These are phyloP conservation scores for Entomortierella lignicola DNA, from an alignment of 192 early-diverging fungal genomes.

Conservation along the genomic window DNA sequence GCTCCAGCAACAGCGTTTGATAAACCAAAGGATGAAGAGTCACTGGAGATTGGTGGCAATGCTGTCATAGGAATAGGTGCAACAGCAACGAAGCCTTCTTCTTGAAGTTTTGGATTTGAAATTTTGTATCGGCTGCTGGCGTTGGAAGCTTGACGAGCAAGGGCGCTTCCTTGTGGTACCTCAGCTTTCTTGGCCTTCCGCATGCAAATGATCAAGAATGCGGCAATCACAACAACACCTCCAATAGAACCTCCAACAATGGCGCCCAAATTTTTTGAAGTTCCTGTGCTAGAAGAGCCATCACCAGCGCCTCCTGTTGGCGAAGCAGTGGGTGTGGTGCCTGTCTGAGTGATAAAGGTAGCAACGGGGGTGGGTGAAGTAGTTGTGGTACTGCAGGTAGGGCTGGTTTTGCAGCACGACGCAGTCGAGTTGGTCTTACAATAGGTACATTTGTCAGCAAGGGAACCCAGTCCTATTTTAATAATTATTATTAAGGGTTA, in stretches of 20 bases:
- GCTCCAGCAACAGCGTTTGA: neutral
- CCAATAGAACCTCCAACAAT: conserved; percentile 47
- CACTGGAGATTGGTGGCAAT: conserved; percentile 12
- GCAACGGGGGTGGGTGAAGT: conserved; percentile 3
- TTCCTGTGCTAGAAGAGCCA: neutral
- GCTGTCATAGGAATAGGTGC: conserved; percentile 43
- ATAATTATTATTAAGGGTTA: neutral
- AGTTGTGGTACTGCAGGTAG: neutral
- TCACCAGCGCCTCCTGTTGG: neutral
- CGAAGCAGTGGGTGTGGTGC: conserved; percentile 1
- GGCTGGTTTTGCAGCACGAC: conserved; percentile 13
- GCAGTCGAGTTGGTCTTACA: conserved; percentile 23
- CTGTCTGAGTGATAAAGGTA: neutral
- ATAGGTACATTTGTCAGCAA: conserved; percentile 9
- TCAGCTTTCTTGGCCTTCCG: conserved; percentile 10
- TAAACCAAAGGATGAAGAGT: neutral
- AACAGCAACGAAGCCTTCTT: conserved; percentile 24
- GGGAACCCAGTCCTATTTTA: conserved; percentile 14
- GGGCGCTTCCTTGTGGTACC: conserved; percentile 1
- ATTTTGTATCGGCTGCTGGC: conserved; percentile 43
- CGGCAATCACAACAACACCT: conserved; percentile 7
- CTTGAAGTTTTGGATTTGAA: conserved; percentile 45
- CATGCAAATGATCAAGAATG: conserved; percentile 12
- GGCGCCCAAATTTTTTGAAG: neutral
- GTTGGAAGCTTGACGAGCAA: conserved; percentile 37